Conservation (phyloP, 495 filamentous ascomycete genomes). For the Podospora conica region DNA sequence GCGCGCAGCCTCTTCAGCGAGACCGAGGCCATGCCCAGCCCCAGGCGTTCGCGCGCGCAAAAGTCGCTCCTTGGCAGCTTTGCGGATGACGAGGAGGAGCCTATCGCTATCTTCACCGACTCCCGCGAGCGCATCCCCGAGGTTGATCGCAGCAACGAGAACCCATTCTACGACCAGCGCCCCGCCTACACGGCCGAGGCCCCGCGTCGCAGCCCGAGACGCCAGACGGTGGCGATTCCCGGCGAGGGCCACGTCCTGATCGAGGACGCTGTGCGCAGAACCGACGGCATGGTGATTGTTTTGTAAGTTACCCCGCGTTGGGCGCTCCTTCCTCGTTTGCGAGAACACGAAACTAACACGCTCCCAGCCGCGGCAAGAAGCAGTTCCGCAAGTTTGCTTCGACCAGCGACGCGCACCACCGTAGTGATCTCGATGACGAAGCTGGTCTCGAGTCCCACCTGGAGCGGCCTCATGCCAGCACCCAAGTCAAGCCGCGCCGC, state of each 20-base stretch:
- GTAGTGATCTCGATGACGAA: constrained; percentile 31
- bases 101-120: constrained; percentile 84
- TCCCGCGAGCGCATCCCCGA: constrained; percentile 79
- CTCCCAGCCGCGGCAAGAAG: constrained; percentile 78
- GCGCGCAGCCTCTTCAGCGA: constrained; percentile 68
- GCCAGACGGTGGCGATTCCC: constrained; percentile 40
- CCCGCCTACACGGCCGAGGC: constrained; percentile 21
- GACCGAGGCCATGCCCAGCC: constrained; percentile 54
- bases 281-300: constrained; percentile 75
- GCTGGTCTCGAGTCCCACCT: constrained; percentile 45
- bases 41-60: constrained; percentile 48
- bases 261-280: constrained; percentile 55
- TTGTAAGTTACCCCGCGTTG: constrained; percentile 60
- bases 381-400: constrained; percentile 62
- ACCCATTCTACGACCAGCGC: constrained; percentile 63
- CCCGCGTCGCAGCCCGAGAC: constrained; percentile 37
- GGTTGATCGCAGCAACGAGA: constrained; percentile 56
- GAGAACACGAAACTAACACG: background rate
- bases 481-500: constrained; percentile 67
- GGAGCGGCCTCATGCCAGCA: constrained; percentile 58
- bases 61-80: constrained; percentile 66
- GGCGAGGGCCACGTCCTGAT: constrained; percentile 52
- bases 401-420: constrained; percentile 15
- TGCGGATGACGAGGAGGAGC: constrained; percentile 49
- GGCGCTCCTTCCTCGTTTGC: background rate